Base-by-base conservation (phyloP, 1,139 yeast species). In the Protomyces macrosporus region DNA sequence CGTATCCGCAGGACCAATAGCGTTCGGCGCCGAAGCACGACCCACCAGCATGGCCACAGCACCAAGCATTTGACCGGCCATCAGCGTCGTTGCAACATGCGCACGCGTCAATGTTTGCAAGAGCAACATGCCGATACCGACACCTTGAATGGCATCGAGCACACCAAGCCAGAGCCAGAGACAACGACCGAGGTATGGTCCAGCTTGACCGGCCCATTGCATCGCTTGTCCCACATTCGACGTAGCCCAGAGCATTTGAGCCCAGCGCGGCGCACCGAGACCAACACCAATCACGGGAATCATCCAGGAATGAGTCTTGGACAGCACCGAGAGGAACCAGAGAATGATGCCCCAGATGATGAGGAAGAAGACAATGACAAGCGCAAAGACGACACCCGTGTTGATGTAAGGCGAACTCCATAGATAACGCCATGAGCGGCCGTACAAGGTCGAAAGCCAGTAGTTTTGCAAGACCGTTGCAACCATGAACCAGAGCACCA, bases 141-240 rank as follows among this genome's bases (percentile, higher is more conserved):
- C 65, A 12, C 65, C 63, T 35, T 65, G 66, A 23, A 65, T 35
- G 9, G 66, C 58, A 53, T 65, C 66, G 32, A 65, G 60, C 10
- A 65, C 62, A 40, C 66, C 66, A 12, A 65, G 60, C 65, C 65
- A 65, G 5, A 65, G 54, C 66, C 66, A 65, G n/a, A 65, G 56
- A 37, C 59, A 55, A 30, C 66, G 65, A 3, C 63, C 58, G 42
- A 65, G 45, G 35, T 52, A 64, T 6, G 66, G 65, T 4, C 65
- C 66, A 3, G 63, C 65, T n/a, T 35, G 23, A 6, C 66, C 66
- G n/a, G 65, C 65, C 61, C 63, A 65, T 3, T 66, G 65, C 12
- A 65, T 32, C 33, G 60, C 65, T 6, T 56, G 60, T 5, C 66
- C 66, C 16, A 65, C 48, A 50, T 62, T 62, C 4, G 65, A 61